These are phyloP conservation scores for Strobilomyces dryophilus DNA, from an alignment of 768 basidiomycete species.

Conservation along the genomic window DNA sequence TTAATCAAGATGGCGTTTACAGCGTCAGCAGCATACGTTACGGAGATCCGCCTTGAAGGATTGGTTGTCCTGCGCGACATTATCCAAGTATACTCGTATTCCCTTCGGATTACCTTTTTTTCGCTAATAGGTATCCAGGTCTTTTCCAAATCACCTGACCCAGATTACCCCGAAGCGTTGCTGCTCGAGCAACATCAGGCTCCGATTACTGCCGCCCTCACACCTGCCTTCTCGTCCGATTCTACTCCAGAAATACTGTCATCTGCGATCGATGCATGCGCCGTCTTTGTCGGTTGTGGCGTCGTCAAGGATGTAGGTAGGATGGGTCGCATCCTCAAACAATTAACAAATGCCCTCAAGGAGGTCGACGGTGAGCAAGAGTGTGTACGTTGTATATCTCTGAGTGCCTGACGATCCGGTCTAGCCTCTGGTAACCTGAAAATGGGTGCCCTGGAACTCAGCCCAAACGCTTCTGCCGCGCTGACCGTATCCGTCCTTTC, in stretches of 20 bases:
- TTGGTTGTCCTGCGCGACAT: constrained; percentile 87
- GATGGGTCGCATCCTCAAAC: constrained; percentile 93
- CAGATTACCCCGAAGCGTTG: constrained; percentile 85
- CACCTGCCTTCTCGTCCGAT: constrained; percentile 93
- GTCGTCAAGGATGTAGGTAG: constrained; percentile 84
- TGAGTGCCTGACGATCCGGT: constrained; percentile 7
- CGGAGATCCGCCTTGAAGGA: constrained; percentile 90
- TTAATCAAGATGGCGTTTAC: constrained; percentile 98
- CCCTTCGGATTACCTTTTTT: background rate
- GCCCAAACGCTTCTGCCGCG: constrained; percentile 95
- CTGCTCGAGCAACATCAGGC: constrained; percentile 97
- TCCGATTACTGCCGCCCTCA: constrained; percentile 94
- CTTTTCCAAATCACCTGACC: constrained; percentile 84
- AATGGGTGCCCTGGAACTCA: constrained; percentile 83
- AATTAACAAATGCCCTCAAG: constrained; percentile 82
- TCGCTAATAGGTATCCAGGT: constrained; percentile 45
- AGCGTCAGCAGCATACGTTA: constrained; percentile 93
- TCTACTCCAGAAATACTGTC: constrained; percentile 94
- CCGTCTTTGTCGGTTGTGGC: constrained; percentile 92
- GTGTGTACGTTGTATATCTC: background rate
- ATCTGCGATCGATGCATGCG: constrained; percentile 89
- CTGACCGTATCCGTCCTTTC: constrained; percentile 87
- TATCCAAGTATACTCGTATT: constrained; percentile 60
- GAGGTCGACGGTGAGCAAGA: constrained; percentile 73
- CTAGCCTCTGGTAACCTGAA: constrained; percentile 80